phyloP scores from a whole-genome alignment of 2,329 filamentous ascomycete genomes.

The Cadophora sp. region DNA sequence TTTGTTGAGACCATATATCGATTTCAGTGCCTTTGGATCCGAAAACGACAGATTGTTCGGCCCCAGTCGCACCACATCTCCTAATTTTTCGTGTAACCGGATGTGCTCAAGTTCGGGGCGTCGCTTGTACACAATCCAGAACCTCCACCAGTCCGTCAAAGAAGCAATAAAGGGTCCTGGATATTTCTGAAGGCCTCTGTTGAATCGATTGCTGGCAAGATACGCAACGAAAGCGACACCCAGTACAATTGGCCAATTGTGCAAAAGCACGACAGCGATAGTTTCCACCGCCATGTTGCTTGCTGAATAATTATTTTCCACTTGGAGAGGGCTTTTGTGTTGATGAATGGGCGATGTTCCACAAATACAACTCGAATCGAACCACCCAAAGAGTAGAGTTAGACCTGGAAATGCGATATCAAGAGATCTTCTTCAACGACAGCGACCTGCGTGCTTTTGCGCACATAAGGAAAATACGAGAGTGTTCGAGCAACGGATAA shows the following conservation, averaged over 20 bases:
- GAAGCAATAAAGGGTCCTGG: slow-evolving; percentile 75
- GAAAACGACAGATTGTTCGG: slow-evolving; percentile 78
- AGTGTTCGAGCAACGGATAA: slow-evolving; percentile 8
- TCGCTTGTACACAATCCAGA: slow-evolving; percentile 70
- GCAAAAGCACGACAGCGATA: slow-evolving; percentile 29
- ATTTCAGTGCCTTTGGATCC: slow-evolving; percentile 74
- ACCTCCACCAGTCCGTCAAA: slow-evolving; percentile 76
- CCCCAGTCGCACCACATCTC: slow-evolving; percentile 76
- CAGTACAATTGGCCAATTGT: slow-evolving; percentile 53
- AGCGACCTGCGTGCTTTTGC: not conserved
- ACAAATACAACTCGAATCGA: not conserved
- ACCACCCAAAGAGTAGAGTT: not conserved
- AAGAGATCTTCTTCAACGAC: not conserved
- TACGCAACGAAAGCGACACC: slow-evolving; percentile 48
- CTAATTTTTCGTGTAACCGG: slow-evolving; percentile 72
- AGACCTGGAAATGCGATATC: not conserved
- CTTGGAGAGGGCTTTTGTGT: not conserved
- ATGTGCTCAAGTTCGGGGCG: slow-evolving; percentile 73
- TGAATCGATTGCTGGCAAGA: slow-evolving; percentile 57
- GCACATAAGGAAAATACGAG: not conserved
- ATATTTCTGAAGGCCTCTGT: slow-evolving; percentile 70
- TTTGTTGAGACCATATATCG: slow-evolving; percentile 84
- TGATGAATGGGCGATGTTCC: not conserved
- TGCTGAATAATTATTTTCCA: not conserved
- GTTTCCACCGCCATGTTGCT: slow-evolving; percentile 34